phyloP scores from a whole-genome alignment of 2,329 filamentous ascomycete genomes.

The Fusarium oxysporum region DNA sequence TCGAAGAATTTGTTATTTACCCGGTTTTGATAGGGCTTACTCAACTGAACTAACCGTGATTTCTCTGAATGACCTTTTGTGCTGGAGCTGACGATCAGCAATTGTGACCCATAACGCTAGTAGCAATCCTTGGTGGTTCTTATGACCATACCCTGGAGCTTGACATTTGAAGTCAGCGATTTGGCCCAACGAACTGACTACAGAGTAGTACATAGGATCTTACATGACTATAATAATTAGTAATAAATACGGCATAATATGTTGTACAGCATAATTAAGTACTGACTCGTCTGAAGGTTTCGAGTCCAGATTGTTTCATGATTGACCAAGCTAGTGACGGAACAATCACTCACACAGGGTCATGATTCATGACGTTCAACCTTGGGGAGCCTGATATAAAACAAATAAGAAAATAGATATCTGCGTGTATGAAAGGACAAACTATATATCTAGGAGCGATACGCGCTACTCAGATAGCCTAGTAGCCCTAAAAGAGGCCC shows the following conservation, averaged over 20 bases:
- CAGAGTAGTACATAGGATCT: not conserved
- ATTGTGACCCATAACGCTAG: not conserved
- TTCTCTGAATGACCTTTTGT: not conserved
- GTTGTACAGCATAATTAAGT: fast-evolving
- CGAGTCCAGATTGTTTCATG: fast-evolving
- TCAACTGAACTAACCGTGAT: not conserved
- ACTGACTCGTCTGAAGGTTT: not conserved
- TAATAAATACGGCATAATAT: too few relatives aligned
- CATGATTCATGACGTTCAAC: not conserved
- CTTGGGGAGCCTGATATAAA: fast-evolving
- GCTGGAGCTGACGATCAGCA: not conserved
- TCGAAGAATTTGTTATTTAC: too few relatives aligned
- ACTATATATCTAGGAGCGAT: not conserved
- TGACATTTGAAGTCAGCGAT: not conserved
- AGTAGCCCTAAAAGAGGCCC: not conserved
- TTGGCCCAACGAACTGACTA: not conserved
- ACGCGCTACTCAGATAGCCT: not conserved
- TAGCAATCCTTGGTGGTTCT: too few relatives aligned
- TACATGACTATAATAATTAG: not conserved
- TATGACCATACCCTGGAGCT: not conserved
- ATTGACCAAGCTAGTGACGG: fast-evolving
- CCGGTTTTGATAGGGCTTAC: not conserved
- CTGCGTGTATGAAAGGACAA: fast-evolving
- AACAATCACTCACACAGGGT: fast-evolving
- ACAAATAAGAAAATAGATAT: fast-evolving